These are phyloP conservation scores for Saccharata proteae DNA, from an alignment of 2,329 filamentous ascomycete species.

Conservation along the genomic window DNA sequence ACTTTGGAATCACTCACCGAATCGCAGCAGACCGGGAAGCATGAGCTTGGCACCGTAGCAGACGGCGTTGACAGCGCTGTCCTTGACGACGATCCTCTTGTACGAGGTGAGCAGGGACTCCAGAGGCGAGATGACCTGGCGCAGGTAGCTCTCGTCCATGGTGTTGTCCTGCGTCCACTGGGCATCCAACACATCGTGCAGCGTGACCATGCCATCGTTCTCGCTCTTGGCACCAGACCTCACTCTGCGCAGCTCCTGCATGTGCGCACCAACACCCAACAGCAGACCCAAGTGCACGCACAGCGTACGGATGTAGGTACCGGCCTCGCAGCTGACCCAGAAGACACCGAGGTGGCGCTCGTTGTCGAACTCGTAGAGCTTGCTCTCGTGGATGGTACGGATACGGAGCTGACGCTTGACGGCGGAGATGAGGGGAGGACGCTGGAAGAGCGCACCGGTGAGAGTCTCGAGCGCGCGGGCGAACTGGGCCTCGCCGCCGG, in stretches of 20 bases:
- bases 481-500: slow-evolving; percentile 86
- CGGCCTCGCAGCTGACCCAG: slow-evolving; percentile 98
- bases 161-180: slow-evolving; percentile 96
- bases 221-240: slow-evolving; percentile 93
- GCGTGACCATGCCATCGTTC: slow-evolving; percentile 74
- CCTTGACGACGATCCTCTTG: slow-evolving; percentile 97
- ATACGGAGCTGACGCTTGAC: slow-evolving; percentile 98
- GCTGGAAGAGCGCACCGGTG: slow-evolving; percentile 93
- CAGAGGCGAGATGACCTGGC: slow-evolving; percentile 80
- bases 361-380: slow-evolving; percentile 92
- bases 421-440: slow-evolving; percentile 91
- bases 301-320: slow-evolving; percentile 96
- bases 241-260: slow-evolving; percentile 95
- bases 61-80: slow-evolving; percentile 89
- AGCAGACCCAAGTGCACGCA: slow-evolving; percentile 81
- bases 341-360: slow-evolving; percentile 95
- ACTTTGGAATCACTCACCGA: slow-evolving; percentile 46
- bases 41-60: slow-evolving; percentile 99
- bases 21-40: slow-evolving; percentile 90
- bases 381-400: slow-evolving; percentile 94
- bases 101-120: slow-evolving; percentile 87
- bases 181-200: slow-evolving; percentile 91
- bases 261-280: slow-evolving; percentile 80
- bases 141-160: slow-evolving; percentile 83
- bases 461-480: slow-evolving; percentile 88